These are phyloP conservation scores for Filobasidium floriforme DNA, from an alignment of 768 basidiomycete species.

Conservation along the genomic window DNA sequence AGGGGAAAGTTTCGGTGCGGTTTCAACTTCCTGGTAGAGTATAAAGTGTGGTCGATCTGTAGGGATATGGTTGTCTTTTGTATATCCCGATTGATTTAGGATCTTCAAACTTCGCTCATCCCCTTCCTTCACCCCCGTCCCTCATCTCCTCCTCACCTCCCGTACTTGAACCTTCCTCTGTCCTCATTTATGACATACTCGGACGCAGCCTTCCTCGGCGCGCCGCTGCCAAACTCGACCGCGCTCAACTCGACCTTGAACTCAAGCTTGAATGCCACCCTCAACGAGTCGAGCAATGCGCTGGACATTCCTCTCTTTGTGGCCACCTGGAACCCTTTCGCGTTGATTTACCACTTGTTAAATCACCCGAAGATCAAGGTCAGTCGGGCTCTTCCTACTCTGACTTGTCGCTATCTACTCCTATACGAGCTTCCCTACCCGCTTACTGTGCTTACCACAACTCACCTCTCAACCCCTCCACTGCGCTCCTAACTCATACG, in stretches of 20 bases:
- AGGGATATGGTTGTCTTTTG: too few relatives aligned
- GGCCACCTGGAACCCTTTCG: neutral
- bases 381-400: neutral
- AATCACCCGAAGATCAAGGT: conserved; percentile 18
- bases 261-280: neutral
- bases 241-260: neutral
- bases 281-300: neutral
- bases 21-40: too few relatives aligned
- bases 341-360: neutral
- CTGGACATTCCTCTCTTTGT: neutral
- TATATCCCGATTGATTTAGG: too few relatives aligned
- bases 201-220: neutral
- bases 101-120: neutral
- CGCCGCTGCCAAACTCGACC: neutral
- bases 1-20: too few relatives aligned
- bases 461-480: too few relatives aligned
- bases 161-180: neutral
- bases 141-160: neutral
- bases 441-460: too few relatives aligned
- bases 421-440: neutral
- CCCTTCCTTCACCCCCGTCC: neutral
- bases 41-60: too few relatives aligned
- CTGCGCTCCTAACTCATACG: too few relatives aligned
- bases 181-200: neutral
- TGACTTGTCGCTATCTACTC: too few relatives aligned